These are phyloP conservation scores for Flaveria sonorensis DNA, from an alignment of 129 eudicot genomes.

Conservation along the genomic window DNA sequence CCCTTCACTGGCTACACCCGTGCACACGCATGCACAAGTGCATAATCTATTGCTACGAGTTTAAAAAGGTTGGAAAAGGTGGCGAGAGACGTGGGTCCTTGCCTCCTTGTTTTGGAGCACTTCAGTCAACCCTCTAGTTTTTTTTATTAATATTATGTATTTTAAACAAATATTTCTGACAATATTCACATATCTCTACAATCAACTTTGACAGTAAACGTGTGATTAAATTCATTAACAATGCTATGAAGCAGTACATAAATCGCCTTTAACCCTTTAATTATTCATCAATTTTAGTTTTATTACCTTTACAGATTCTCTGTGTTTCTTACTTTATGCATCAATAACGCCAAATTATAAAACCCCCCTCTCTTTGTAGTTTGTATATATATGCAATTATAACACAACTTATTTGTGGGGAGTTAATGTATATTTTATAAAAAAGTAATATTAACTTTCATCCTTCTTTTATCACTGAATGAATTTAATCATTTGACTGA, in stretches of 20 bases:
- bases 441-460: background rate
- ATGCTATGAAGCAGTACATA: conserved; percentile 42
- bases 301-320: conserved; percentile 48
- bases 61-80: conserved; percentile 39
- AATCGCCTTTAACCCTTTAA: conserved; percentile 40
- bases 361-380: background rate
- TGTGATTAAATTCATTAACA: conserved; percentile 43
- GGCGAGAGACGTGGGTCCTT: conserved; percentile 86
- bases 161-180: conserved; percentile 38
- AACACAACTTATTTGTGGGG: conserved; percentile 12
- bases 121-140: conserved; percentile 43
- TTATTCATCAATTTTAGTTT: conserved; percentile 36
- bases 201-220: conserved; percentile 47
- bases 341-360: conserved; percentile 39
- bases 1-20: background rate
- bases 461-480: background rate
- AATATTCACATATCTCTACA: conserved; percentile 42
- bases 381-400: background rate
- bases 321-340: conserved; percentile 44
- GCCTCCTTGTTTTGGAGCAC: conserved; percentile 61
- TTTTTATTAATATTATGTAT: conserved; percentile 22
- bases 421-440: conserved; percentile 5
- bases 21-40: conserved; percentile 16
- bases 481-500: too few relatives aligned
- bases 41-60: conserved; percentile 11